Evolutionary conservation across 345 rosid genomes (phyloP).

Genomic region (Salix viminalis): DNA sequence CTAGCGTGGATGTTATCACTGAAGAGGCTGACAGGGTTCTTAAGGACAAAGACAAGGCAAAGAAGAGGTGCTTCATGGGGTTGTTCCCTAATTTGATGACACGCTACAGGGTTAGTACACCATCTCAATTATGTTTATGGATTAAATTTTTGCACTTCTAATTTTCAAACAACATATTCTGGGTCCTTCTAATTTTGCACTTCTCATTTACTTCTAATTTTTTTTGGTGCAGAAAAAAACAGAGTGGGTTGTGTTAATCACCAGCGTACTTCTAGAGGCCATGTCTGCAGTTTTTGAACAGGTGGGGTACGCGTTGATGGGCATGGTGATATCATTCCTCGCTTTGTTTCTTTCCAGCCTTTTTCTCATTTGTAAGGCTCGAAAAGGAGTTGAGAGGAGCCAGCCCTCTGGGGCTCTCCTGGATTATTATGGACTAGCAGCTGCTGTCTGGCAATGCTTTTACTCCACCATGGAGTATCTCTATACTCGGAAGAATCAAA

Average conservation of each 20-base stretch:
- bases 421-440: background rate
- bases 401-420: background rate
- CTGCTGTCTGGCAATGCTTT: slow-evolving; percentile 6
- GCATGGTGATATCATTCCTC: background rate
- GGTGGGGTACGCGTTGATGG: background rate
- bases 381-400: background rate
- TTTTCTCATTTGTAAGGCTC: background rate
- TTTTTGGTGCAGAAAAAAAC: background rate
- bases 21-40: no score
- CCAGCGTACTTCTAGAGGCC: slow-evolving; percentile 4
- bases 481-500: background rate
- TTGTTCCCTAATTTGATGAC: no score
- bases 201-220: no score
- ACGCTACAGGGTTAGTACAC: no score
- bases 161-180: no score
- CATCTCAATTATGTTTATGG: no score
- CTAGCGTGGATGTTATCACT: no score
- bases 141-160: no score
- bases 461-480: background rate
- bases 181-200: no score
- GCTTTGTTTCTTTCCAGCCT: background rate
- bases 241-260: background rate
- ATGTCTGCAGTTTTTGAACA: slow-evolving; percentile 5
- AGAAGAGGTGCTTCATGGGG: no score
- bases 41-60: no score